phyloP scores from a whole-genome alignment of 2,329 filamentous ascomycete species.

The Ophiostoma sp. region DNA sequence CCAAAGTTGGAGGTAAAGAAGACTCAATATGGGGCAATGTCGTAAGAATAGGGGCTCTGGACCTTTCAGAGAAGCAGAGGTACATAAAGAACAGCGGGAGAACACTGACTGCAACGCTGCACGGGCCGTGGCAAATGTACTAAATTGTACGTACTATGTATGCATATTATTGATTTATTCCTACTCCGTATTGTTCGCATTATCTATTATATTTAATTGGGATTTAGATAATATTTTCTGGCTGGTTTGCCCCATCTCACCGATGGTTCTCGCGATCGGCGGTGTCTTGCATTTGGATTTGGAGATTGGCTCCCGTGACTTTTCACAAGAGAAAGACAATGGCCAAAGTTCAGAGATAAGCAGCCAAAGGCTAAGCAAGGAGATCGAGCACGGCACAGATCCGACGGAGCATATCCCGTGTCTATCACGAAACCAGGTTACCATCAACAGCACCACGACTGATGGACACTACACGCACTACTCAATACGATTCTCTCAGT shows the following conservation, averaged over 20 bases:
- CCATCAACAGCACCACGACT: background rate
- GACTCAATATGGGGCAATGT: background rate
- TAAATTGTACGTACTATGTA: too few species aligned
- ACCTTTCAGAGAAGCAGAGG: background rate
- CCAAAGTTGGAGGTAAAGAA: background rate
- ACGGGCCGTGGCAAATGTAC: slow-evolving; percentile 1
- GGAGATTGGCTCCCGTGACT: background rate
- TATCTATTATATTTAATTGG: background rate
- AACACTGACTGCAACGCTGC: slow-evolving; percentile 11
- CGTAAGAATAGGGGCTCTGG: slow-evolving; percentile 11
- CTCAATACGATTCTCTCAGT: too few species aligned
- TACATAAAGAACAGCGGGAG: slow-evolving; percentile 10
- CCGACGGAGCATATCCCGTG: background rate
- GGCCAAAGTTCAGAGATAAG: background rate
- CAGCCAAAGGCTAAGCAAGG: background rate
- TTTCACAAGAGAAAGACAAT: background rate
- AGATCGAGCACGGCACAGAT: background rate
- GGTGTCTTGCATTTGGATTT: slow-evolving; percentile 5
- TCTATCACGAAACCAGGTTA: slow-evolving; percentile 4
- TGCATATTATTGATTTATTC: background rate
- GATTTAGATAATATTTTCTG: background rate
- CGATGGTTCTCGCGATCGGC: background rate
- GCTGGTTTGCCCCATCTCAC: background rate
- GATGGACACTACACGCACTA: background rate
- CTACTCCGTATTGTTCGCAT: background rate